These are phyloP conservation scores for Begonia fuchsioides DNA, from an alignment of 306 rosid genomes.

Conservation along the genomic window DNA sequence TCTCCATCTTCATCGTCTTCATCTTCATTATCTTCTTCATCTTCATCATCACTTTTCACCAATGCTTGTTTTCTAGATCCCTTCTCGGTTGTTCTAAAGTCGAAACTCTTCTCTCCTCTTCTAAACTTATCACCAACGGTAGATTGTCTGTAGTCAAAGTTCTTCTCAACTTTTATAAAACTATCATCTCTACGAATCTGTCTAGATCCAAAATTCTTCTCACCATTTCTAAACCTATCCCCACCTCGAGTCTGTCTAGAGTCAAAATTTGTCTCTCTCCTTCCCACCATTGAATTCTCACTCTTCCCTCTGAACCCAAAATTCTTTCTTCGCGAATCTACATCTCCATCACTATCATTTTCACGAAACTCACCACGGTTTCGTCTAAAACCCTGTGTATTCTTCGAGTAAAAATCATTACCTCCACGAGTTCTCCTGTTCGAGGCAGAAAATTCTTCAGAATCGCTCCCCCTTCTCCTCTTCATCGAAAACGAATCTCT, in stretches of 20 bases:
- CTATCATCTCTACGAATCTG: constrained; percentile 6
- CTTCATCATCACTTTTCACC: constrained; percentile 13
- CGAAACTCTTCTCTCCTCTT: too few species aligned
- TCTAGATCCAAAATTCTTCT: constrained; percentile 6
- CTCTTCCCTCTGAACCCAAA: constrained; percentile 5
- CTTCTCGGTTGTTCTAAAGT: background rate
- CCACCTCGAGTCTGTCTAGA: constrained; percentile 1
- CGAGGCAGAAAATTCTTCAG: constrained; percentile 17
- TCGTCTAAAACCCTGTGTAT: constrained; percentile 11
- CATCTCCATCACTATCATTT: constrained; percentile 6
- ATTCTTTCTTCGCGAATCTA: constrained; percentile 4
- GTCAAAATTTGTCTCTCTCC: constrained; percentile 20
- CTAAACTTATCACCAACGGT: background rate
- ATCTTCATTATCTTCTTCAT: too few species aligned
- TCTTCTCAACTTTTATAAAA: constrained; percentile 18
- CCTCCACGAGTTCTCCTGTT: constrained; percentile 10
- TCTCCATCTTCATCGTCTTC: constrained; percentile 19
- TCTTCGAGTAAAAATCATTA: constrained; percentile 8
- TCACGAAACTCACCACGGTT: background rate
- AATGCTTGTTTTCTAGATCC: constrained; percentile 5
- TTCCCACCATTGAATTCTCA: constrained; percentile 21
- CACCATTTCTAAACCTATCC: constrained; percentile 28
- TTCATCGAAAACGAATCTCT: constrained; percentile 14
- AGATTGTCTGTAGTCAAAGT: background rate
- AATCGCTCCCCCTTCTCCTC: constrained; percentile 20